These are phyloP conservation scores for Spergularia marina DNA, from an alignment of 148 eudicot species.

Conservation along the genomic window DNA sequence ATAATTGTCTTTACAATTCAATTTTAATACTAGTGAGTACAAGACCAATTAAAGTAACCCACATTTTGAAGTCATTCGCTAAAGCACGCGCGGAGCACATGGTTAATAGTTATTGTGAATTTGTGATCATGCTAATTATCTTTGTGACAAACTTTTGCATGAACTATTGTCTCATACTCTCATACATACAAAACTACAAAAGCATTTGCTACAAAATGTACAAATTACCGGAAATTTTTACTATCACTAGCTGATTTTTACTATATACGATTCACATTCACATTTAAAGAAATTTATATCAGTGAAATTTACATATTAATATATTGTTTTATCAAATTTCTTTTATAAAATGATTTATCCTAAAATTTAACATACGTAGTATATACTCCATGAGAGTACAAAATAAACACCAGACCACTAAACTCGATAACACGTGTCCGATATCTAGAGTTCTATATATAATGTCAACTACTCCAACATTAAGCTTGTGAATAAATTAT, in stretches of 20 bases:
- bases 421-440: background rate
- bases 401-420: background rate
- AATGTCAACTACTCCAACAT: conserved; percentile 30
- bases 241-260: no score
- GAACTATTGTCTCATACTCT: no score
- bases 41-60: background rate
- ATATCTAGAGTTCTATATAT: conserved; percentile 1
- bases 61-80: background rate
- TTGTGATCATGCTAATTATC: no score
- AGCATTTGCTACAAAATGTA: no score
- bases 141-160: no score
- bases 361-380: background rate
- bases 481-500: background rate
- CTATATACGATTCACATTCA: no score
- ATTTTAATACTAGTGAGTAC: background rate
- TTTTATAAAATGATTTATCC: conserved; percentile 7
- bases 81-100: conserved; percentile 8
- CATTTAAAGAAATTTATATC: no score
- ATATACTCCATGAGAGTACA: background rate
- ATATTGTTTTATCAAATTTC: background rate
- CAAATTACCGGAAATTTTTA: no score
- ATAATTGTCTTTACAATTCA: background rate
- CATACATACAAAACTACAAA: no score
- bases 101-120: background rate
- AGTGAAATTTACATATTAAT: no score